Base-by-base conservation (phyloP, 108 stramenopile genomes). In the Nannochloropsis salina region DNA sequence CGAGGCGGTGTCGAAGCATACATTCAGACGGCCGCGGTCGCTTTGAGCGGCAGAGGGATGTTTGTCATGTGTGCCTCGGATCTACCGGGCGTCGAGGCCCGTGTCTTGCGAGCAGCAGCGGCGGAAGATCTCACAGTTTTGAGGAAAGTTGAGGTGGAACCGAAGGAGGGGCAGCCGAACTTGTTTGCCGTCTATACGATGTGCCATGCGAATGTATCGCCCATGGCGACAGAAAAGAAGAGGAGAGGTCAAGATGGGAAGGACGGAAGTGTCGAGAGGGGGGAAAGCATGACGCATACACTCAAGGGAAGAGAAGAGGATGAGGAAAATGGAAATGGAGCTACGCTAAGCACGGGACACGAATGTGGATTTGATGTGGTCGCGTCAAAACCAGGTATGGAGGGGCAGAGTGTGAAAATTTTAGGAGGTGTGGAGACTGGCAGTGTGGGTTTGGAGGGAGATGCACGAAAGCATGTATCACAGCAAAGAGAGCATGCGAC, bases 1-100 rank as follows among this genome's bases (percentile, higher is more conserved):
- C 92, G 94, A 12, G 94, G 94, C 31, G 93, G 93, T 18, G 89
- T 94, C 42, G 94, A 94, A 83, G 93, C 89, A 1, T 94, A 94
- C 84, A 93, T 92, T 80, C 47, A 88, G 82, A 91, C 93, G 8
- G 94, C 93, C 15, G 85, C 92, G 44, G 12, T 41, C 82, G 82
- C 41, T 42, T 41, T 41, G 41, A 44, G 44, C 41, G 15, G 44
- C 31, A 31, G 18, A 18, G 83, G n/a, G 6, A 18, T 18, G 21
- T 83, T 83, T 22, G 83, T 83, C 44, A n/a, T 18, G n/a, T 83
- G 83, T 42, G 83, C 43, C 20, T 43, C 43, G 5, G 83, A 44
- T 8, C 83, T 83, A 5, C 83, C 43, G 2, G 83, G 43, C 12
- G 44, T 20, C 43, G 41, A 21, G 83, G 44, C 15, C 1, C 83